A percentile compares a stretch with the other conserved stretches of the same genome.
These are phyloP conservation scores for Phialophora macrospora DNA, from an alignment of 2,329 filamentous ascomycete genomes.

Conservation along the genomic window DNA sequence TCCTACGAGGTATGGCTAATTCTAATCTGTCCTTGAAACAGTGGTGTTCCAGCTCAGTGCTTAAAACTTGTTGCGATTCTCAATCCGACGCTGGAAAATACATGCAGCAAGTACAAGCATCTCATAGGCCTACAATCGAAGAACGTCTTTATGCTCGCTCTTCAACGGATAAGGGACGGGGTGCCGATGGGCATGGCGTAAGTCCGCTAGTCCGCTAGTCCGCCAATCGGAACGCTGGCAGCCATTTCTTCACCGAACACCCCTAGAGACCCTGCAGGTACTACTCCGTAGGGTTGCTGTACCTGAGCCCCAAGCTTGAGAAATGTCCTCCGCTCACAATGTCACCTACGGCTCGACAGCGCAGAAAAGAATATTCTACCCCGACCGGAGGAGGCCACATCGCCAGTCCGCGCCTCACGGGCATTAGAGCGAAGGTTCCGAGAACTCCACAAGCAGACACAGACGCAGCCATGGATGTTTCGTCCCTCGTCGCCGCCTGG, in stretches of 20 bases:
- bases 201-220: not conserved
- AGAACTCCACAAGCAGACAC: not conserved
- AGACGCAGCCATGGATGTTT: conserved; percentile 7
- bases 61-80: not conserved
- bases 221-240: not conserved
- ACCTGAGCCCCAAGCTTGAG: not conserved
- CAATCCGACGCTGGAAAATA: not conserved
- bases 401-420: not conserved
- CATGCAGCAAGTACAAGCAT: not conserved
- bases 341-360: conserved; percentile 24
- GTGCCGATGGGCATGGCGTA: not conserved
- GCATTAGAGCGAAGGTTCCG: not conserved
- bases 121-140: not conserved
- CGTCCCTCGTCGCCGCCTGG: conserved; percentile 28
- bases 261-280: not conserved
- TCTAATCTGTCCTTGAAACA: not conserved
- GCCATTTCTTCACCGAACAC: not conserved
- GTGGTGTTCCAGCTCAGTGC: not conserved
- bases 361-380: conserved; percentile 8
- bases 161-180: not conserved
- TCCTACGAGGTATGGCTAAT: not conserved
- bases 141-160: not conserved
- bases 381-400: not conserved
- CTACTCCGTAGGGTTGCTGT: not conserved
- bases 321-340: conserved; percentile 16